Evolutionary conservation across 2,329 filamentous ascomycete genomes (phyloP).

Genomic region (Karstenula rhodostoma): DNA sequence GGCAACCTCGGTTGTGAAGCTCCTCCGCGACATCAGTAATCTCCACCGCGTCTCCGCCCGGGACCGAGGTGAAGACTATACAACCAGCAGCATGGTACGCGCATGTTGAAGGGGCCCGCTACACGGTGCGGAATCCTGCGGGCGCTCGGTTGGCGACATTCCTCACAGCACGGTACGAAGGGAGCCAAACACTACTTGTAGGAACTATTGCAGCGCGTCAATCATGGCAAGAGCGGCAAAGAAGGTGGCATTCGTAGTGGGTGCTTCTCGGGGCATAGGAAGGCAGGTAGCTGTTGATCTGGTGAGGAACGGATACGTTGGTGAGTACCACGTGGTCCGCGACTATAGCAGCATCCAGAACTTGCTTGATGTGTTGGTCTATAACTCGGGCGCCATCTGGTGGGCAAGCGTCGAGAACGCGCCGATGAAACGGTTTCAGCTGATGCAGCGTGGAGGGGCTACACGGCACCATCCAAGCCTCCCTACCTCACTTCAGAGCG

Average conservation of each 20-base stretch:
- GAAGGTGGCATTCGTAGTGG: slow-evolving; percentile 74
- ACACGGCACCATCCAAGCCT: slow-evolving; percentile 74
- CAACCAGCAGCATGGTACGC: neutral
- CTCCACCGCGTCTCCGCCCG: slow-evolving; percentile 14
- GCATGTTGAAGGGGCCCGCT: neutral
- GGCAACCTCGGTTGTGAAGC: slow-evolving; percentile 13
- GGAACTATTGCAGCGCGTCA: neutral
- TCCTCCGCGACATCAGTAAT: slow-evolving; percentile 29
- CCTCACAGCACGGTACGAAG: neutral
- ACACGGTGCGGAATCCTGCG: neutral
- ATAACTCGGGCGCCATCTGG: slow-evolving; percentile 88
- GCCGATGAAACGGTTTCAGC: slow-evolving; percentile 76
- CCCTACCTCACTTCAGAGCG: slow-evolving; percentile 70
- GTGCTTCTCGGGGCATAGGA: slow-evolving; percentile 82
- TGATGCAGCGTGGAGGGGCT: slow-evolving; percentile 69
- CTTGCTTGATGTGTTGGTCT: slow-evolving; percentile 75
- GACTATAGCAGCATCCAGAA: slow-evolving; percentile 66
- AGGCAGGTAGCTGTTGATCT: slow-evolving; percentile 81
- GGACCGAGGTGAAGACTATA: slow-evolving; percentile 4
- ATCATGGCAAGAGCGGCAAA: slow-evolving; percentile 31
- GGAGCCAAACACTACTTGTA: neutral
- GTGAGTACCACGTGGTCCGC: slow-evolving; percentile 59
- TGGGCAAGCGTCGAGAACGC: slow-evolving; percentile 79
- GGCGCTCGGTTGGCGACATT: neutral
- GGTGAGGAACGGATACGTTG: slow-evolving; percentile 73